These are phyloP conservation scores for Chlamydomonas sp. DNA, from an alignment of 139 green algal genomes.

Conservation along the genomic window DNA sequence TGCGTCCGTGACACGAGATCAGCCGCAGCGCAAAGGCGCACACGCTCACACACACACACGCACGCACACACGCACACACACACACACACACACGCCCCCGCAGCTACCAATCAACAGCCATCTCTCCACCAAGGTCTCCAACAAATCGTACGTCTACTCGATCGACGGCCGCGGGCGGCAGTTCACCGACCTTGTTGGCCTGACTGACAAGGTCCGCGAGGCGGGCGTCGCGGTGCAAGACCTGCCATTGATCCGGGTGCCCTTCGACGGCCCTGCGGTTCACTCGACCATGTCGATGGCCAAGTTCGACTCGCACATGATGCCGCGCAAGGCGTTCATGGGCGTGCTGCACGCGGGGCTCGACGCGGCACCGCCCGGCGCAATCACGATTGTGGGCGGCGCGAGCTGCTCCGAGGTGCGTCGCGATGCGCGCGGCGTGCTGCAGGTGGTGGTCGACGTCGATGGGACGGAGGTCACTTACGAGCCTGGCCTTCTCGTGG, in stretches of 20 bases:
- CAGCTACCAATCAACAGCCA: background rate
- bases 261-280: background rate
- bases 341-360: background rate
- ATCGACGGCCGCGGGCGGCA: conserved; percentile 14
- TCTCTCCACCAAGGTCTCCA: conserved; percentile 11
- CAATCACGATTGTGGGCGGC: background rate
- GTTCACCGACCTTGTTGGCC: conserved; percentile 9
- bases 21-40: too few species aligned
- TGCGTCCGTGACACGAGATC: too few species aligned
- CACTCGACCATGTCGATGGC: background rate
- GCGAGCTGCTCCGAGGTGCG: background rate
- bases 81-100: too few species aligned
- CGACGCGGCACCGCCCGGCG: background rate
- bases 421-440: background rate
- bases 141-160: conserved; percentile 19
- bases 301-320: background rate
- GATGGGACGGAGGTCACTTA: background rate
- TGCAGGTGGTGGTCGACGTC: conserved; percentile 1
- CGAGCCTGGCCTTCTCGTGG: conserved; percentile 23
- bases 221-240: background rate
- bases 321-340: conserved; percentile 5
- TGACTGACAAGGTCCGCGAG: background rate
- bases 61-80: too few species aligned
- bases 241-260: background rate
- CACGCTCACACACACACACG: too few species aligned